These are phyloP conservation scores for Pisolithus albus DNA, from an alignment of 768 basidiomycete species.

Conservation along the genomic window DNA sequence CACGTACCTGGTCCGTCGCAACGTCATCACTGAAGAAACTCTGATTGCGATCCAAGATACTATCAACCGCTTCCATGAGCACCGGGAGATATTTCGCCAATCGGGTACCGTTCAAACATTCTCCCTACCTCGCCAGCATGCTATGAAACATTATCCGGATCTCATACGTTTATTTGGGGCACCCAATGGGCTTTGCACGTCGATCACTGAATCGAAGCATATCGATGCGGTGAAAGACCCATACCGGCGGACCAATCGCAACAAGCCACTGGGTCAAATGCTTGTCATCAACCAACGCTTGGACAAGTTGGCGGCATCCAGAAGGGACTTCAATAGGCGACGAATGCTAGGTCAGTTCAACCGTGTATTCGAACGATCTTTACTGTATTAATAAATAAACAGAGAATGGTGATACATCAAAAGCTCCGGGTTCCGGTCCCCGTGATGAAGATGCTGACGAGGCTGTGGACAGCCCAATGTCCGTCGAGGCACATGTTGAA, in stretches of 20 bases:
- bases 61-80: constrained; percentile 6
- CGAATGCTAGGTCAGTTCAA: background rate
- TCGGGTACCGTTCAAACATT: constrained; percentile 5
- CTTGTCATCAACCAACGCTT: constrained; percentile 21
- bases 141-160: constrained; percentile 12
- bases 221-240: constrained; percentile 32
- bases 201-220: constrained; percentile 31
- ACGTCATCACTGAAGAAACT: constrained; percentile 5
- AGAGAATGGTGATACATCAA: background rate
- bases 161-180: constrained; percentile 12
- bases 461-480: background rate
- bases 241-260: constrained; percentile 19
- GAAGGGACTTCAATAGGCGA: background rate
- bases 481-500: background rate
- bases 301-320: constrained; percentile 5
- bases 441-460: background rate
- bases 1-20: constrained; percentile 17
- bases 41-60: constrained; percentile 7
- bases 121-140: constrained; percentile 14
- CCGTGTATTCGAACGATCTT: background rate
- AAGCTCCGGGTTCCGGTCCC: background rate
- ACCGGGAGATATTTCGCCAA: constrained; percentile 7
- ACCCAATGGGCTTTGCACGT: constrained; percentile 20
- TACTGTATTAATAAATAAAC: background rate
- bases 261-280: constrained; percentile 9